A percentile compares a stretch with the other conserved stretches of the same genome.
These are phyloP conservation scores for Colletotrichum graminicola DNA, from an alignment of 2,329 filamentous ascomycete genomes.

Conservation along the genomic window DNA sequence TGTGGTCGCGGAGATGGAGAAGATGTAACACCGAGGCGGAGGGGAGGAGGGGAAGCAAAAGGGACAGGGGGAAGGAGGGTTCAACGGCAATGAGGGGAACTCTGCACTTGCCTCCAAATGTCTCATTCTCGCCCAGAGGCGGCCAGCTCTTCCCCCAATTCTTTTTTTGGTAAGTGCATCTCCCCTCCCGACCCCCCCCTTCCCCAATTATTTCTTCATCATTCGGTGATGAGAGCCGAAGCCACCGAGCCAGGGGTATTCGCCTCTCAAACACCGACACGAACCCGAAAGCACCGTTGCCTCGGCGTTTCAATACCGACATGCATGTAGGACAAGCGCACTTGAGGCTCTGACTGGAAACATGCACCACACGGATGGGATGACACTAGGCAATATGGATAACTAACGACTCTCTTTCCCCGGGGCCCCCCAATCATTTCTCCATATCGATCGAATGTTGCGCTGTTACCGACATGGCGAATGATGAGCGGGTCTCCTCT, in stretches of 20 bases:
- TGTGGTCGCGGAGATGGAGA: slow-evolving; percentile 17
- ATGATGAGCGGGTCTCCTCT: slow-evolving; percentile 24
- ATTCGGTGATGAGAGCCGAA: slow-evolving; percentile 25
- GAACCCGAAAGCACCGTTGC: slow-evolving; percentile 1
- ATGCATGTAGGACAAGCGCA: not conserved
- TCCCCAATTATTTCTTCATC: slow-evolving; percentile 8
- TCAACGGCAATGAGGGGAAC: not conserved
- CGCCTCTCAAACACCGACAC: slow-evolving; percentile 14
- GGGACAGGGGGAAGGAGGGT: not conserved
- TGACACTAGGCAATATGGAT: slow-evolving; percentile 19
- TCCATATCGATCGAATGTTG: slow-evolving; percentile 14
- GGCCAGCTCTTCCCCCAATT: slow-evolving; percentile 1
- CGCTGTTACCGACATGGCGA: slow-evolving; percentile 21
- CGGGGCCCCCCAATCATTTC: slow-evolving; percentile 36
- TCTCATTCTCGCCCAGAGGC: too few relatives aligned
- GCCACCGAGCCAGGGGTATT: slow-evolving; percentile 24
- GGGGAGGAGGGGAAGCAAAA: not conserved
- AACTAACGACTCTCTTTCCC: slow-evolving; percentile 6
- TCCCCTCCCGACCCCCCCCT: not conserved
- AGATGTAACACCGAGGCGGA: slow-evolving; percentile 22
- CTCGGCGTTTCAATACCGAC: slow-evolving; percentile 20
- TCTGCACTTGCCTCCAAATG: too few relatives aligned
- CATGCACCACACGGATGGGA: slow-evolving; percentile 38
- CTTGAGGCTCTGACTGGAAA: slow-evolving; percentile 38
- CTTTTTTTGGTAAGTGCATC: not conserved